Base-by-base conservation (phyloP, 1,139 yeast genomes). In the Scheffersomyces segobiensis region DNA sequence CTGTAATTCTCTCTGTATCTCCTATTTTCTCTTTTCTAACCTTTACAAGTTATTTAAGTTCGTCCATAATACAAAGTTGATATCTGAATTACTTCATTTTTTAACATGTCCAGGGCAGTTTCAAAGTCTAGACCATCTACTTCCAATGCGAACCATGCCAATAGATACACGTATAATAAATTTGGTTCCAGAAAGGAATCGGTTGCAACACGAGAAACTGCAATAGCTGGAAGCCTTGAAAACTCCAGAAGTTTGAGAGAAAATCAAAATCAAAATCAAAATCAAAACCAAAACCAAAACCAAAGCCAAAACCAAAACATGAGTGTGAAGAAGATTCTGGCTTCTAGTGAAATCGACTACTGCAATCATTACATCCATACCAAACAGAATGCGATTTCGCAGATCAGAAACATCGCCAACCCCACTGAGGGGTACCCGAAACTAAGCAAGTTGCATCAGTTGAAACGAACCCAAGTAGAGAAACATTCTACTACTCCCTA, bases 391-490 rank as follows among this genome's bases (percentile, higher is more conserved):
- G 97, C 97, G 0, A 87, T 86, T 50, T 76, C 76, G 32, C 86
- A 82, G 65, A 86, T 93, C 46, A 81, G 88, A 56, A 93, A 93
- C 70, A 77, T 85, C 2, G 75, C 76, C 42, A 83, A 85, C 59
- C 88, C 93, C 1, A 83, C 88, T 2, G 88, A 85, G 59, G 98
- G 98, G 1, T 93, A 93, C 66, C 98, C 98, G 2, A 90, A 90
- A 69, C 78, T 93, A 24, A 90, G 87, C 63, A 81, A 79, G 64
- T 75, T 93, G 55, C 86, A 90, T 63, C 80, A 82, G 52, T 76
- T 91, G 64, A 92, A 92, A 67, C 75, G 75, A 69, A 62, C 87
- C 79, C 80, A 82, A 59, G 67, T 75, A 17, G 58, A 56, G 3
- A 73, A 78, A 20, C 83, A 86, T 67, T 82, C 91, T 0, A 77